Percentiles rank a stretch among this genome's conserved stretches.
phyloP scores from a whole-genome alignment of 768 basidiomycete species.

The Astraeus odoratus region DNA sequence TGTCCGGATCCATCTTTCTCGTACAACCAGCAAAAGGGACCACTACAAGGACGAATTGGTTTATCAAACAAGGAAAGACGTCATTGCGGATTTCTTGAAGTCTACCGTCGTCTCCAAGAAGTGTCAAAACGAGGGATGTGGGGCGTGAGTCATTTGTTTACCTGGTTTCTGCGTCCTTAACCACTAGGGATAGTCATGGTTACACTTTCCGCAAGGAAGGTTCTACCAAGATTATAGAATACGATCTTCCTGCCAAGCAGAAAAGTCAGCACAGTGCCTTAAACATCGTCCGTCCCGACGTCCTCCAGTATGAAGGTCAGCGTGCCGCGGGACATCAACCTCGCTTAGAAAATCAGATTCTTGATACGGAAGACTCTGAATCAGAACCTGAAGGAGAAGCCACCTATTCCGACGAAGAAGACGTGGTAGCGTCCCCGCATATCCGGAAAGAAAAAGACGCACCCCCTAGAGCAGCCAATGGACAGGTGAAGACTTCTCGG shows the following conservation, averaged over 20 bases:
- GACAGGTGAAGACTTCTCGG: conserved; percentile 64
- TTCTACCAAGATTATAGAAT: conserved; percentile 90
- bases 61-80: conserved; percentile 77
- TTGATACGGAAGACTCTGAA: conserved; percentile 45
- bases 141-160: conserved; percentile 53
- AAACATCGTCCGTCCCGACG: conserved; percentile 65
- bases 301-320: conserved; percentile 48
- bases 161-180: conserved; percentile 4
- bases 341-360: conserved; percentile 19
- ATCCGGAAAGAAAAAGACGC: conserved; percentile 19
- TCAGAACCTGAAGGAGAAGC: conserved; percentile 42
- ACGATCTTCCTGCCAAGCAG: conserved; percentile 77
- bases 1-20: conserved; percentile 44
- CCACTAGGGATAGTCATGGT: conserved; percentile 41
- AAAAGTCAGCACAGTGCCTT: conserved; percentile 50
- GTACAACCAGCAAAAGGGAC: conserved; percentile 58
- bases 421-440: conserved; percentile 30
- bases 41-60: conserved; percentile 85
- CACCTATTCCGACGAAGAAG: conserved; percentile 43
- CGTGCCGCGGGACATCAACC: conserved; percentile 18
- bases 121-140: conserved; percentile 73
- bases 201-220: conserved; percentile 95
- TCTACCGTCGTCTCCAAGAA: conserved; percentile 56
- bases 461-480: conserved; percentile 70
- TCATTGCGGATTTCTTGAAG: conserved; percentile 78